phyloP scores from a whole-genome alignment of 1,139 yeast species.

The Zygosaccharomyces pseudobailii region DNA sequence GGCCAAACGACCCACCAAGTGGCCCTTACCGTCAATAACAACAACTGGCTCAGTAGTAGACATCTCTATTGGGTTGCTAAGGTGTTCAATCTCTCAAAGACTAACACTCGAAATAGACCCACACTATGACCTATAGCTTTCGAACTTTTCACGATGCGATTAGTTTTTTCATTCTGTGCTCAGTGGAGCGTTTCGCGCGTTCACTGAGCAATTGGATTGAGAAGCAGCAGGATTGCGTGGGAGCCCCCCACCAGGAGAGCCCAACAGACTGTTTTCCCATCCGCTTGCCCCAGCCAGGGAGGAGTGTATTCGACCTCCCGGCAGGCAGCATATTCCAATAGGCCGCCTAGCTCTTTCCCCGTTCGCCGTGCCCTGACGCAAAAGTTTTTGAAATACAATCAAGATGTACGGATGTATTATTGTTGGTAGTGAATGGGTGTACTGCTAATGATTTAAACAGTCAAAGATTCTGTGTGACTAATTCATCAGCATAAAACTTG shows the following conservation, averaged over 20 bases:
- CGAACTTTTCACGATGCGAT: slow-evolving; percentile 1
- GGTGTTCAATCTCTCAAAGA: not conserved
- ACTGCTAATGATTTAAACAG: not conserved
- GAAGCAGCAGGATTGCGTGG: not conserved
- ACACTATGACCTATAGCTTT: not conserved
- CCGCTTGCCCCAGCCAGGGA: not conserved
- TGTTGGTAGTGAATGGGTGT: not conserved
- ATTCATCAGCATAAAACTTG: slow-evolving; percentile 24
- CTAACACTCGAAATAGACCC: slow-evolving; percentile 1
- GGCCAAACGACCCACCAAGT: slow-evolving; percentile 99
- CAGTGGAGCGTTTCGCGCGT: slow-evolving; percentile 1
- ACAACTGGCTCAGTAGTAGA: slow-evolving; percentile 94
- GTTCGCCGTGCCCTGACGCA: not conserved
- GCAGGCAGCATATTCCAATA: no score
- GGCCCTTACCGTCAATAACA: slow-evolving; percentile 98
- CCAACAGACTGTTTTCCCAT: not conserved
- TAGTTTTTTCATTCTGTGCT: slow-evolving; percentile 2
- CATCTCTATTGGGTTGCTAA: slow-evolving; percentile 45
- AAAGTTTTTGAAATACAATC: not conserved
- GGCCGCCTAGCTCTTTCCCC: no score
- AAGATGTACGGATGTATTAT: not conserved
- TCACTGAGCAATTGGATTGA: not conserved
- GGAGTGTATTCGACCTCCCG: not conserved
- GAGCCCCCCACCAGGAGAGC: not conserved
- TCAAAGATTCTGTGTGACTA: not conserved